Percentiles rank a stretch among this genome's conserved stretches.
Conservation (phyloP, 2,329 filamentous ascomycete genomes). For the Daldinia sp. region DNA sequence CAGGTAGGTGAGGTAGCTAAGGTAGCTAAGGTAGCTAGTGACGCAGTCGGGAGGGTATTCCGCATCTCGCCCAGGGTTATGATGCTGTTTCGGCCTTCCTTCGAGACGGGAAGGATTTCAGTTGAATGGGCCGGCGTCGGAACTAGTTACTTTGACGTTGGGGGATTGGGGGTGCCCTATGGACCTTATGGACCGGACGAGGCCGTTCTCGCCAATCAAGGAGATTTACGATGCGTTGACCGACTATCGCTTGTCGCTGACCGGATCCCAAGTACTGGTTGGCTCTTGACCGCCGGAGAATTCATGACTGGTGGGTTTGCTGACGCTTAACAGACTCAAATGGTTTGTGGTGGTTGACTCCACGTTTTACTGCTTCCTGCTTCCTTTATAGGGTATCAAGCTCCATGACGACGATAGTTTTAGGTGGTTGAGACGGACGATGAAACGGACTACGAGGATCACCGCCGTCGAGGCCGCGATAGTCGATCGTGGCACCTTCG, state of each 20-base stretch:
- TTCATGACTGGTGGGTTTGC: conserved; percentile 1
- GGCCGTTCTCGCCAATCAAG: conserved; percentile 24
- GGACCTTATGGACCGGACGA: conserved; percentile 17
- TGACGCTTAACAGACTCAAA: not conserved
- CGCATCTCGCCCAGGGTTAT: not conserved
- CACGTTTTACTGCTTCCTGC: not conserved
- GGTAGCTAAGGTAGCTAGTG: conserved; percentile 14
- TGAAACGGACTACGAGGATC: not conserved
- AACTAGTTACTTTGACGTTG: conserved; percentile 19
- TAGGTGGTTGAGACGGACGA: conserved; percentile 10
- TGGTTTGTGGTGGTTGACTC: not conserved
- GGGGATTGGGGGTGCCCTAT: conserved; percentile 18
- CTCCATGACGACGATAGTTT: conserved; percentile 15
- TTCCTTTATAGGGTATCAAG: conserved; percentile 1
- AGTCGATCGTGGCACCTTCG: conserved; percentile 19
- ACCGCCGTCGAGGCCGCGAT: not conserved
- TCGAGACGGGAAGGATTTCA: conserved; percentile 7
- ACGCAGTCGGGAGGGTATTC: not conserved
- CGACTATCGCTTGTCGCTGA: conserved; percentile 26
- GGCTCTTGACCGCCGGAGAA: conserved; percentile 32
- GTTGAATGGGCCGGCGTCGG: conserved; percentile 5
- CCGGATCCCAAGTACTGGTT: conserved; percentile 22
- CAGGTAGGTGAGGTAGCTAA: too few relatives aligned
- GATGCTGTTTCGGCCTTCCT: not conserved
- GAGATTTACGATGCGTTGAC: conserved; percentile 17